A percentile compares a stretch with the other conserved stretches of the same genome.
phyloP scores from a whole-genome alignment of 23 red algal genomes.

The Gracilaria gracilis region DNA sequence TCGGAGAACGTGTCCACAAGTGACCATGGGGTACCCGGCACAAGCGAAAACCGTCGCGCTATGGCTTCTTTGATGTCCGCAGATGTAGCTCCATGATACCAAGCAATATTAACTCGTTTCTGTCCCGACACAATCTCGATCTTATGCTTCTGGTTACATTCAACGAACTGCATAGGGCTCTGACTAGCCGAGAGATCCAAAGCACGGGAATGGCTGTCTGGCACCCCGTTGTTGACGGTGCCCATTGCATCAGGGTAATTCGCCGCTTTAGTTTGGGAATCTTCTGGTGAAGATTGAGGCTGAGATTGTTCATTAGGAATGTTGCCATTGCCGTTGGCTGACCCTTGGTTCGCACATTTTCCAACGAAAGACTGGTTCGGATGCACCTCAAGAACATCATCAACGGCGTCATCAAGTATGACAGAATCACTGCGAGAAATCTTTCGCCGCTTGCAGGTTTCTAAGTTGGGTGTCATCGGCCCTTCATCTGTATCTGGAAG shows the following conservation, averaged over 20 bases:
- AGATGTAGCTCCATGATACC: slow-evolving; percentile 54
- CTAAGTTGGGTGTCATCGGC: neutral
- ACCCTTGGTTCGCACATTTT: neutral
- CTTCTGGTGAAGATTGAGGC: neutral
- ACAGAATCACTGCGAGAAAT: slow-evolving; percentile 24
- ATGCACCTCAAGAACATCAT: slow-evolving; percentile 4
- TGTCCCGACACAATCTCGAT: slow-evolving; percentile 56
- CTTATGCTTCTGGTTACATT: slow-evolving; percentile 47
- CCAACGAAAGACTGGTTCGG: neutral
- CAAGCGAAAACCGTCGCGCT: slow-evolving; percentile 50
- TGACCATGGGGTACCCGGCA: slow-evolving; percentile 54
- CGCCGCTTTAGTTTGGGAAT: neutral
- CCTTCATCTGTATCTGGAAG: slow-evolving; percentile 3
- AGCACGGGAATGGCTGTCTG: neutral
- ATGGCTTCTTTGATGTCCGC: slow-evolving; percentile 62
- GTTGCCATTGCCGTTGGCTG: neutral
- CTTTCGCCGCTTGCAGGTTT: slow-evolving; percentile 10
- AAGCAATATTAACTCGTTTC: slow-evolving; percentile 50
- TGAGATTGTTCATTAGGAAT: neutral
- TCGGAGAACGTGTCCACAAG: slow-evolving; percentile 52
- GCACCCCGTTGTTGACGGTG: neutral
- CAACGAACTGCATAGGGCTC: neutral
- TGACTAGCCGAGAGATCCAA: neutral
- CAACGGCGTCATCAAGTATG: slow-evolving; percentile 7
- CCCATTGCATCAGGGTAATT: neutral